Conservation (phyloP, 2,329 filamentous ascomycete species). For the Neopestalotiopsis sp. region DNA sequence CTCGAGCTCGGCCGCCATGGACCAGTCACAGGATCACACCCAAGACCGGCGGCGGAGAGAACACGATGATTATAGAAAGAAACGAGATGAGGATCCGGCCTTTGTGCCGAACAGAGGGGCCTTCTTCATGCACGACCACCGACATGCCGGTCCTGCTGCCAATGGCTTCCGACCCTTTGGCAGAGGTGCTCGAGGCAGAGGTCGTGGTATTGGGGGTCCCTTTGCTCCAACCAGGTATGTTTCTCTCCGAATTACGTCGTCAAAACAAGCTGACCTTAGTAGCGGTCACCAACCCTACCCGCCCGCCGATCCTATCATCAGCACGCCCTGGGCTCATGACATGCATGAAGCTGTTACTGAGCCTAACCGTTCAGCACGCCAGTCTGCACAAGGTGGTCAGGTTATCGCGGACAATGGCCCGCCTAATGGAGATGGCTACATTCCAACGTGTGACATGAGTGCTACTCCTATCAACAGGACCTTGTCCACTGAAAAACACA, state of each 20-base stretch:
- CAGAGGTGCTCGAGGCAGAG: constrained; percentile 68
- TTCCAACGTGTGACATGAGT: constrained; percentile 64
- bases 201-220: constrained; percentile 62
- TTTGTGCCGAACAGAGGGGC: constrained; percentile 94
- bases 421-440: constrained; percentile 59
- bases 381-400: constrained; percentile 32
- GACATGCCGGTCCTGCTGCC: constrained; percentile 75
- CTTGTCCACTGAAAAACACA: constrained; percentile 82
- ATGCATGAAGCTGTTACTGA: constrained; percentile 79
- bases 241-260: constrained; percentile 21
- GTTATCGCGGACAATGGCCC: constrained; percentile 51
- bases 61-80: constrained; percentile 89
- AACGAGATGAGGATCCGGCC: constrained; percentile 85
- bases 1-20: constrained; percentile 51
- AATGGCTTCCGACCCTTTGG: constrained; percentile 80
- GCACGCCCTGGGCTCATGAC: constrained; percentile 88
- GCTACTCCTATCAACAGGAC: constrained; percentile 72
- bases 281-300: constrained; percentile 47
- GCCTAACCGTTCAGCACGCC: constrained; percentile 49
- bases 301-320: constrained; percentile 67
- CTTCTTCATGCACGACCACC: constrained; percentile 97
- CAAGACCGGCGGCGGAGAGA: constrained; percentile 80
- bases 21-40: constrained; percentile 58
- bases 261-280: not conserved
- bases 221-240: constrained; percentile 71